Evolutionary conservation across 805 yeast species (phyloP), one percentile per base, ranked within the genome.

Genomic region (Wickerhamiella occidentalis): DNA sequence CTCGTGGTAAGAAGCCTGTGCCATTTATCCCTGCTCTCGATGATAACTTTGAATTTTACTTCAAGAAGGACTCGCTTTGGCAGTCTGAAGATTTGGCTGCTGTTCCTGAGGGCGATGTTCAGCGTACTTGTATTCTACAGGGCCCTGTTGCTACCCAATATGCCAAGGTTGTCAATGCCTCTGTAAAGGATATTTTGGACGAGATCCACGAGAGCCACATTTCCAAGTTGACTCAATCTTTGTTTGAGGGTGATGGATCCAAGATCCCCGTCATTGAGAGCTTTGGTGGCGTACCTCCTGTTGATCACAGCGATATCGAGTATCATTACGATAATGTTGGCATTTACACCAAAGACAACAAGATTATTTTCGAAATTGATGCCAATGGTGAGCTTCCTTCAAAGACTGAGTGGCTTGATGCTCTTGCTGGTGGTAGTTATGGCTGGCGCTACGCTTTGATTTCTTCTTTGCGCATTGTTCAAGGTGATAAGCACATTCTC

Each of bases 31-130:
- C 99, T 47, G 83, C 85, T 18, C 75, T 92, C 66, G 95, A 92
- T 64, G 94, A 85, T 57, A 83, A 85, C 72, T 86, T 92, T 61
- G 96, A 92, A 68, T 80, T 82, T 64, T 92, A 84, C 77, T 92
- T 92, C 79, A 92, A 92, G 79, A 92, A 92, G 73, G 99, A 92
- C 69, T 90, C 97, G 26, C 75, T 92, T 66, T 92, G 98, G 98
- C 99, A 92, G 76, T 84, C 95, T 21, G 97, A 92, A 74, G 90
- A 85, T 65, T 77, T 92, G 64, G 96, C 87, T 66, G 85, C 96
- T 52, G 97, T 92, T 64, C 88, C 85, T 56, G 97, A 76, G 58
- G 86, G 83, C 61, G 99, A 92, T 66, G 97, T 92, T 54, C 88
- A 88, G 69, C 83, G 98, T 76, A 90, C 96, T n/a, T 94, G 98